Conservation (phyloP, 805 yeast species). For the Cyberlindnera euphorbiiphila region DNA sequence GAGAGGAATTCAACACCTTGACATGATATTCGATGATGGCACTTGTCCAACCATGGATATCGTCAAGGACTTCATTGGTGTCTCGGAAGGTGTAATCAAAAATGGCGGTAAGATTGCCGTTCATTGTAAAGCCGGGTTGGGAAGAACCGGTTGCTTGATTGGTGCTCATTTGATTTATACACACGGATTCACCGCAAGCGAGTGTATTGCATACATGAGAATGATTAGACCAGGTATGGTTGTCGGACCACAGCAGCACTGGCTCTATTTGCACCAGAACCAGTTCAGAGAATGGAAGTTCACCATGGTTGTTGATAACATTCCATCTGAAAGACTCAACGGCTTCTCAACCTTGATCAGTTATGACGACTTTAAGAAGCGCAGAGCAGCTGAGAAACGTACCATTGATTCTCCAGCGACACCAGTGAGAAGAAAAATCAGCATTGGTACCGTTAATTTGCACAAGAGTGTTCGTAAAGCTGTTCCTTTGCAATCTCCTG, state of each 20-base stretch:
- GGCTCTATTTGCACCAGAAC: slow-evolving; percentile 94
- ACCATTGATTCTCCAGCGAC: slow-evolving; percentile 51
- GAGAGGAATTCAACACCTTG: slow-evolving; percentile 82
- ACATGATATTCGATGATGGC: slow-evolving; percentile 97
- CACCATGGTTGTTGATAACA: slow-evolving; percentile 75
- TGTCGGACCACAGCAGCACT: slow-evolving; percentile 99
- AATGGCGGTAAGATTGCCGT: slow-evolving; percentile 94
- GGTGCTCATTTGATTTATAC: slow-evolving; percentile 97
- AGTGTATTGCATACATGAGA: slow-evolving; percentile 94
- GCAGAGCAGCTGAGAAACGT: slow-evolving; percentile 35
- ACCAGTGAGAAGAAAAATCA: slow-evolving; percentile 67
- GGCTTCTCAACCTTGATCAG: slow-evolving; percentile 61
- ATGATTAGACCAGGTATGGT: slow-evolving; percentile 99
- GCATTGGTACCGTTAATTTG: slow-evolving; percentile 64
- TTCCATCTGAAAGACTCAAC: slow-evolving; percentile 63
- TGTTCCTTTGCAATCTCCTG: slow-evolving; percentile 91
- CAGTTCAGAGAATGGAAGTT: slow-evolving; percentile 96
- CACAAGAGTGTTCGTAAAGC: slow-evolving; percentile 65
- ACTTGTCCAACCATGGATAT: slow-evolving; percentile 95
- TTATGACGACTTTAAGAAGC: slow-evolving; percentile 56
- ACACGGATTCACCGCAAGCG: slow-evolving; percentile 95
- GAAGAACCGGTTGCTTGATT: slow-evolving; percentile 95
- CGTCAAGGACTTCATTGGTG: slow-evolving; percentile 90
- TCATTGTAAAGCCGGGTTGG: slow-evolving; percentile 98
- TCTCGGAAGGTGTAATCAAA: slow-evolving; percentile 83